phyloP scores from a whole-genome alignment of 2,329 filamentous ascomycete genomes.

The Diaporthe sp. region DNA sequence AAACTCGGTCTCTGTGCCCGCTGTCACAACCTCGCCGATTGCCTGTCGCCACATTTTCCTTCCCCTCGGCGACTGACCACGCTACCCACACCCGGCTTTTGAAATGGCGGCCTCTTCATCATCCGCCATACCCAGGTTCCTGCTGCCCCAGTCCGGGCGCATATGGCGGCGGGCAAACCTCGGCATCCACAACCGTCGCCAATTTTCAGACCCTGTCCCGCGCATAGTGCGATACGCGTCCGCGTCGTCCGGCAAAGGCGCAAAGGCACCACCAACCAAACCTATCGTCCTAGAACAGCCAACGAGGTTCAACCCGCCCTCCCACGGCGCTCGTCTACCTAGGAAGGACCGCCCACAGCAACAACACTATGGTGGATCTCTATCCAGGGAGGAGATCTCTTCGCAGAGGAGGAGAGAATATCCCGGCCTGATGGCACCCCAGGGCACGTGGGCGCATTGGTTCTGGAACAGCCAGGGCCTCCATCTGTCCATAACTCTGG shows the following conservation, averaged over 20 bases:
- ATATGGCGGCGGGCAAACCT: conserved; percentile 62
- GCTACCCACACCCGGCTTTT: conserved; percentile 30
- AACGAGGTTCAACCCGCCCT: conserved; percentile 90
- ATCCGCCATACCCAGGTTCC: conserved; percentile 73
- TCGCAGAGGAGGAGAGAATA: conserved; percentile 80
- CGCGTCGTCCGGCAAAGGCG: conserved; percentile 43
- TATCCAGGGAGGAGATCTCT: conserved; percentile 74
- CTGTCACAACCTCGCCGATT: not conserved
- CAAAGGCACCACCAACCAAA: conserved; percentile 55
- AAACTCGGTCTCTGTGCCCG: not conserved
- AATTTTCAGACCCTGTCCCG: conserved; percentile 43
- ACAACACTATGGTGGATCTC: conserved; percentile 79
- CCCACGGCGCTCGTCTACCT: conserved; percentile 80
- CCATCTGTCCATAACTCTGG: conserved; percentile 87
- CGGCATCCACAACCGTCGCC: conserved; percentile 39
- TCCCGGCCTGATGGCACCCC: conserved; percentile 88
- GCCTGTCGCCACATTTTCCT: conserved; percentile 5
- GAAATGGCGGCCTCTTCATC: conserved; percentile 60
- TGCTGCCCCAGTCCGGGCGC: conserved; percentile 72
- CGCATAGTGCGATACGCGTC: conserved; percentile 48
- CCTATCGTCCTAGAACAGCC: conserved; percentile 86
- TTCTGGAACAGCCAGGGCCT: conserved; percentile 83
- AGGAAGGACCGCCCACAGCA: conserved; percentile 67
- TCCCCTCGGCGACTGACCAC: not conserved
- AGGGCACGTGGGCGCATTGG: conserved; percentile 85